Evolutionary conservation across 768 basidiomycete genomes (phyloP).

Genomic region (Leccinum rimulosum): DNA sequence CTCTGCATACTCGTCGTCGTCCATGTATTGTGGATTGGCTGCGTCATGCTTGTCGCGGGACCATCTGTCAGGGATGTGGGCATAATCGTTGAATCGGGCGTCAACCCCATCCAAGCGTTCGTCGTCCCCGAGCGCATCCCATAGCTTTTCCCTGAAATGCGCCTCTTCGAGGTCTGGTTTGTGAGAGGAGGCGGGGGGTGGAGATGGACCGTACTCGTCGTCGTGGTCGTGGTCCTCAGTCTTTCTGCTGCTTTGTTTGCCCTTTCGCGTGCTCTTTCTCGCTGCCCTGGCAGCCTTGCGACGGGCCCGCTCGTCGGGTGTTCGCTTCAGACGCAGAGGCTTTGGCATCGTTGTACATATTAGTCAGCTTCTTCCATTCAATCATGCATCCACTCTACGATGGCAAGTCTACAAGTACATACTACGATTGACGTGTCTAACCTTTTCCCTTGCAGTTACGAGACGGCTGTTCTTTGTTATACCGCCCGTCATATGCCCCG

Average conservation of each 20-base stretch:
- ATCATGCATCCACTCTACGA: not conserved
- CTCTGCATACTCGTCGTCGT: slow-evolving; percentile 85
- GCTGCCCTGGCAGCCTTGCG: slow-evolving; percentile 37
- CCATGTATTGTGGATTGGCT: slow-evolving; percentile 52
- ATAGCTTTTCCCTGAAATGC: slow-evolving; percentile 70
- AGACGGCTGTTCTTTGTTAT: slow-evolving; percentile 48
- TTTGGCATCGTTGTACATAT: slow-evolving; percentile 39
- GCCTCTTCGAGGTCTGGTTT: slow-evolving; percentile 56
- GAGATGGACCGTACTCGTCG: slow-evolving; percentile 25
- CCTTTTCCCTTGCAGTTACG: slow-evolving; percentile 22
- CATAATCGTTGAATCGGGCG: slow-evolving; percentile 62
- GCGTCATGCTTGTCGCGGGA: slow-evolving; percentile 40
- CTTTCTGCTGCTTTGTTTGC: slow-evolving; percentile 6
- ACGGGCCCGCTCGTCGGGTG: slow-evolving; percentile 43
- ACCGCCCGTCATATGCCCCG: slow-evolving; percentile 36
- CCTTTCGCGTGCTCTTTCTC: not conserved
- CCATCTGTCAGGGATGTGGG: slow-evolving; percentile 76
- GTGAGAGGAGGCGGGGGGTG: slow-evolving; percentile 23
- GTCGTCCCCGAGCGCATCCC: slow-evolving; percentile 70
- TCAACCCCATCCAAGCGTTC: slow-evolving; percentile 63
- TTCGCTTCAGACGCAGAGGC: slow-evolving; percentile 56
- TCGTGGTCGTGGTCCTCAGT: not conserved
- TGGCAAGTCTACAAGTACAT: not conserved
- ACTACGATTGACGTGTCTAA: slow-evolving; percentile 15
- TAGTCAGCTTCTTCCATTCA: slow-evolving; percentile 16